Conservation (phyloP, 1,139 yeast species). For the Wickerhamiella pararugosa region DNA sequence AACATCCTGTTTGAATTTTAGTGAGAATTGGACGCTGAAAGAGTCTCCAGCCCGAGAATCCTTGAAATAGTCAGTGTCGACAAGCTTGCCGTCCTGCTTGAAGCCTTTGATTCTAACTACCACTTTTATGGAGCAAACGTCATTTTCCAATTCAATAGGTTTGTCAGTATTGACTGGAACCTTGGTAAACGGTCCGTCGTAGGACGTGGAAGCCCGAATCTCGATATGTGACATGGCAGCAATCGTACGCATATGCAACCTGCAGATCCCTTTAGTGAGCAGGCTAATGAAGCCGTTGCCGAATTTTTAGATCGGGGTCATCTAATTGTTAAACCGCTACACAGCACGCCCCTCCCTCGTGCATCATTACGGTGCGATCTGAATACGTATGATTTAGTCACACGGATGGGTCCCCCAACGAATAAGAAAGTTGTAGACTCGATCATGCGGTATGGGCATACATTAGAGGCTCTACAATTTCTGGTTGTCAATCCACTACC, state of each 20-base stretch:
- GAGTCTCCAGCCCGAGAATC: slow-evolving; percentile 16
- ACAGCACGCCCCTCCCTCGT: no score
- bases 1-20: slow-evolving; percentile 26
- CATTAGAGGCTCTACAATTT: no score
- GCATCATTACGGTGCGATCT: no score
- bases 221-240: slow-evolving; percentile 6
- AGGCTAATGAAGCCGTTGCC: no score
- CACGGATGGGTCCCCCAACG: no score
- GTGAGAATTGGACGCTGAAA: slow-evolving; percentile 21
- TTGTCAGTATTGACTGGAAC: slow-evolving; percentile 11
- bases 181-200: slow-evolving; percentile 9
- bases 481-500: no score
- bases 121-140: slow-evolving; percentile 11
- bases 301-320: no score
- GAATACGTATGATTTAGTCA: no score
- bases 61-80: background rate
- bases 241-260: background rate
- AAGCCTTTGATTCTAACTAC: slow-evolving; percentile 17
- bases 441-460: no score
- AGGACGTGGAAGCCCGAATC: slow-evolving; percentile 11
- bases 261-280: background rate
- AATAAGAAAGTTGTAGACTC: no score
- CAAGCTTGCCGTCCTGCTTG: slow-evolving; percentile 8
- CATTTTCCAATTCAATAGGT: slow-evolving; percentile 11
- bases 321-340: no score